Base-by-base conservation (phyloP, 2,329 filamentous ascomycete genomes). In the Aureobasidium namibiae region DNA sequence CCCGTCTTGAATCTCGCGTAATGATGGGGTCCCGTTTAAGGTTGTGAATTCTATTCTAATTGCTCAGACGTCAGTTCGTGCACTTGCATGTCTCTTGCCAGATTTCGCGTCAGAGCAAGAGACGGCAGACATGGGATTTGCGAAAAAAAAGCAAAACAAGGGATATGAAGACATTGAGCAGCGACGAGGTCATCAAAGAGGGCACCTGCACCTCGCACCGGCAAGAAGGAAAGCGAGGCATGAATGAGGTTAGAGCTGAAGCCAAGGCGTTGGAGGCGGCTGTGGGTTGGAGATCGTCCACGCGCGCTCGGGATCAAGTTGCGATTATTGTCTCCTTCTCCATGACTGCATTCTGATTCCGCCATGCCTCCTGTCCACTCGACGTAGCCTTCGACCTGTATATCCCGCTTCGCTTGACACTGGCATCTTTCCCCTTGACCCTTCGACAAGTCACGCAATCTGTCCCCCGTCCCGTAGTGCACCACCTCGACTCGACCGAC, bases 231-330 rank as follows among this genome's bases (percentile, higher is more conserved):
- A 34, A 31, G 24, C 13, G 18, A 49, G 46, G 46, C 46, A 36
- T 16, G 16, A 16, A 24, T 31, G 44, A 48, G 44, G 46, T 34
- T 49, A 49, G 46, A 4, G 7, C 13, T 18, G 16, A 10, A 49
- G 46, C 46, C 46, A 49, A 49, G 46, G 31, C 46, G 18, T n/a
- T 24, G 46, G 45, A 48, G 45, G 42, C 42, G 42, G 46, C 46
- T 36, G 46, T 49, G 46, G 46, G 29, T 36, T 49, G 31, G 24
- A 36, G 31, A 49, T 23, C 46, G 46, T 33, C 44, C 13, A 48
- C 33, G 45, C 45, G 45, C 45, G 13, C 10, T 21, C 29, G 39
- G 39, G 11, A 3, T 14, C 42, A 24, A 49, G 9, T 44, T 21
- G 50, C n/a, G 23, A 42, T 54, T 33, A 49, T 34, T 49, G 46